These are phyloP conservation scores for Lunasporangiospora selenospora DNA, from an alignment of 192 early-diverging fungal species.

Conservation along the genomic window DNA sequence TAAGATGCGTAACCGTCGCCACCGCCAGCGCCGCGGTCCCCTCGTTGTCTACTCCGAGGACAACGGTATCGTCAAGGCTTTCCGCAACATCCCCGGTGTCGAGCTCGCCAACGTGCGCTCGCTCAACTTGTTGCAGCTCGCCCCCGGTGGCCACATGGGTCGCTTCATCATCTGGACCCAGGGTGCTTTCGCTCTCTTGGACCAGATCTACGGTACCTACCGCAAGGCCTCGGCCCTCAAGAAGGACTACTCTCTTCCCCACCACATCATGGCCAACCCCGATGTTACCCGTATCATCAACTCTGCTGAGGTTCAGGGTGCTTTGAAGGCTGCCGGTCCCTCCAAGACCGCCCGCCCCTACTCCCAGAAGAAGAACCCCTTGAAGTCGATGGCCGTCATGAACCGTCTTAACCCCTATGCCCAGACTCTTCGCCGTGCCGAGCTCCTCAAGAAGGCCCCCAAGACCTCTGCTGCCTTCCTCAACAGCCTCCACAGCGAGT, in stretches of 20 bases:
- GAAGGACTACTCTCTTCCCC: constrained; percentile 90
- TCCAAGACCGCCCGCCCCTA: constrained; percentile 88
- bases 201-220: constrained; percentile 92
- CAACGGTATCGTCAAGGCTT: constrained; percentile 92
- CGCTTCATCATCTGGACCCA: constrained; percentile 99
- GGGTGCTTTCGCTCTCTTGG: constrained; percentile 89
- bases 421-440: constrained; percentile 82
- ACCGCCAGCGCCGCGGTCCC: constrained; percentile 96
- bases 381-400: constrained; percentile 89
- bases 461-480: constrained; percentile 49
- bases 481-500: constrained; percentile 45
- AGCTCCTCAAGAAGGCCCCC: constrained; percentile 62
- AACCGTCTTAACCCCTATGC: constrained; percentile 98
- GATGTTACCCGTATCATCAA: constrained; percentile 97
- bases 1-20: constrained; percentile 96
- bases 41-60: constrained; percentile 96
- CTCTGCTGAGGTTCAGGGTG: constrained; percentile 96
- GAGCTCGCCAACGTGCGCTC: constrained; percentile 89
- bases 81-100: constrained; percentile 99
- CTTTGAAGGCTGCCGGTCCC: constrained; percentile 84
- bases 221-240: constrained; percentile 81
- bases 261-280: constrained; percentile 88
- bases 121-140: constrained; percentile 98
- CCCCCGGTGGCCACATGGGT: constrained; percentile 98
- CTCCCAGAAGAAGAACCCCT: constrained; percentile 99